Percentiles rank a stretch among this genome's conserved stretches.
phyloP scores from a whole-genome alignment of 2,329 filamentous ascomycete genomes.

The Monosporascus sp. region DNA sequence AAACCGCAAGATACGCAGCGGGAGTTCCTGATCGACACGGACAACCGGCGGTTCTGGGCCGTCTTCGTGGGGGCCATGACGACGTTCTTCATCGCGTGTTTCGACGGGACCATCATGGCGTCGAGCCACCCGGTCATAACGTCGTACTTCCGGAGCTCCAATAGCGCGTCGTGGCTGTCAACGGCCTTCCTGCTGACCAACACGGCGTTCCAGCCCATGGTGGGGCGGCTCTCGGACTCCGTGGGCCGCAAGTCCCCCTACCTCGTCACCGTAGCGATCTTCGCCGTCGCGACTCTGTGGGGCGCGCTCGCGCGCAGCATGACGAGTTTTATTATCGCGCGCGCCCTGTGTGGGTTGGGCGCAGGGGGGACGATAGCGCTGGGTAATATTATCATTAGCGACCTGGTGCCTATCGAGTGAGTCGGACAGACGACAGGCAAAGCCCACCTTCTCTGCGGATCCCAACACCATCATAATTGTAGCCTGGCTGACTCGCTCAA shows the following conservation, averaged over 20 bases:
- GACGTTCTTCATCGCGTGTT: constrained; percentile 56
- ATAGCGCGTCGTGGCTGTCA: constrained; percentile 77
- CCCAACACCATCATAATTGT: too few species aligned
- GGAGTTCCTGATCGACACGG: constrained; percentile 40
- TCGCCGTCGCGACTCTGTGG: constrained; percentile 60
- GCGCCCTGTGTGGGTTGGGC: constrained; percentile 67
- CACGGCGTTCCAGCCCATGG: constrained; percentile 69
- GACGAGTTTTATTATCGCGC: constrained; percentile 62
- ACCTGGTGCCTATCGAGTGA: constrained; percentile 68
- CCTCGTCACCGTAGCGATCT: constrained; percentile 56
- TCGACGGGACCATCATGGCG: constrained; percentile 78
- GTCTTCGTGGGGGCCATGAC: constrained; percentile 56
- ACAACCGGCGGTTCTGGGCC: constrained; percentile 52
- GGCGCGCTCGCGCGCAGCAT: constrained; percentile 65
- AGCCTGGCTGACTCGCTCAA: neutral
- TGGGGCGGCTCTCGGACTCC: constrained; percentile 69
- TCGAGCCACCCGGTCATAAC: constrained; percentile 77
- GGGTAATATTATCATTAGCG: constrained; percentile 66
- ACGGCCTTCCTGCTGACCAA: constrained; percentile 74
- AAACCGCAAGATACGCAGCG: constrained; percentile 6
- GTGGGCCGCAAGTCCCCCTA: constrained; percentile 65
- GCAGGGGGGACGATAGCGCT: constrained; percentile 67
- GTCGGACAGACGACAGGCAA: constrained; percentile 13
- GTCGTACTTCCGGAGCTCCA: constrained; percentile 71
- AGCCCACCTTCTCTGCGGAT: too few species aligned